Base-by-base conservation (phyloP, 1,284 basidiomycete species). In the Papiliotrema fonsecae region DNA sequence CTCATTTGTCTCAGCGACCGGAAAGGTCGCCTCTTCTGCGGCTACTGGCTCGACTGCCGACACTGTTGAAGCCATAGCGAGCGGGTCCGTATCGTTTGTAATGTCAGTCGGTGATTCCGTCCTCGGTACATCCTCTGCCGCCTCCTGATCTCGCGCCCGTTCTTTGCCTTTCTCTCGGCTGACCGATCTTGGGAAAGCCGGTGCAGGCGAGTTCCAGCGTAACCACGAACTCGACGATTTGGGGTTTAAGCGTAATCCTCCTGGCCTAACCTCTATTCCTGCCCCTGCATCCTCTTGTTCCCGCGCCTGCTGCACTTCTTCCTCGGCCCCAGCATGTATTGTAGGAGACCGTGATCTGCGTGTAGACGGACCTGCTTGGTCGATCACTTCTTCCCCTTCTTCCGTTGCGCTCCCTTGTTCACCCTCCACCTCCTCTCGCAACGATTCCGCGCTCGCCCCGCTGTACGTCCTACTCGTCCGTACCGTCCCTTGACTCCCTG, bases 191-290 rank as follows among this genome's bases (percentile, higher is more conserved):
- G 67, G 66, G 32, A 69, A 70, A 3, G 62, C 52, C 6, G 65
- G 62, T 1, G 64, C 49, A 4, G 62, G 62, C 6, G 57, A 57
- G 38, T 61, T 62, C 69, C 69, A 72, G 19, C 64, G 52, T 14
- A 67, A 40, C 69, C 69, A 72, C 25, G 63, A 61, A 6, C 47
- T 59, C 0, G 62, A 65, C 6, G 46, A 18, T 51, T 71, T 71
- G 13, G 67, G 65, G 37, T 69, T 69, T 13, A 69, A 50, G 7
- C 47, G 39, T n/a, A n/a, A n/a, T n/a, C n/a, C n/a, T n/a, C n/a
- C n/a, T n/a, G n/a, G n/a, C n/a, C n/a, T n/a, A n/a, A n/a, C n/a
- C n/a, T n/a, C n/a, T n/a, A n/a, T n/a, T n/a, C n/a, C n/a, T n/a
- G n/a, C n/a, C n/a, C n/a, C n/a, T n/a, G n/a, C n/a, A n/a, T n/a